phyloP scores from a whole-genome alignment of 2,329 filamentous ascomycete species.

The Stagonosporopsis tanaceti region DNA sequence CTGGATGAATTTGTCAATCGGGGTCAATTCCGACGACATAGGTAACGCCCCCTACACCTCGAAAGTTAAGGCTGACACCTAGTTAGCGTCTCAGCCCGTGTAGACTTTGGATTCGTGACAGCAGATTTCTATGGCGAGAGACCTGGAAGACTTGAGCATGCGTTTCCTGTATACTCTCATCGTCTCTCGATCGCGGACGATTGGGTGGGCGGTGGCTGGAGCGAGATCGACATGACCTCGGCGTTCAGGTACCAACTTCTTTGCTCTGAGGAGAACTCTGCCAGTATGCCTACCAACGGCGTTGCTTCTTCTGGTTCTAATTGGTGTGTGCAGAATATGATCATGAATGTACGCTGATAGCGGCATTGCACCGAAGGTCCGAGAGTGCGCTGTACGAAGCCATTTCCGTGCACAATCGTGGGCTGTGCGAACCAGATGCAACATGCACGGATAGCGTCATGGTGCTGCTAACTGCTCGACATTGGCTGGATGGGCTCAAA shows the following conservation, averaged over 20 bases:
- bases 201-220: not conserved
- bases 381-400: not conserved
- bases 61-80: not conserved
- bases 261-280: not conserved
- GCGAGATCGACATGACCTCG: not conserved
- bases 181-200: not conserved
- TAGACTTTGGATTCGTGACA: not conserved
- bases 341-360: not conserved
- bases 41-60: not conserved
- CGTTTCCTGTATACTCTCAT: not conserved
- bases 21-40: not conserved
- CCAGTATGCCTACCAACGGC: not conserved
- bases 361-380: not conserved
- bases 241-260: not conserved
- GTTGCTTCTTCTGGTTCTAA: not conserved
- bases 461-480: not conserved
- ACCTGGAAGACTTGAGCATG: not conserved
- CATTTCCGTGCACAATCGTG: not conserved
- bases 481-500: not conserved
- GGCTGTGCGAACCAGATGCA: not conserved
- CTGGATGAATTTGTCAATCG: not conserved
- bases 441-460: not conserved
- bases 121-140: not conserved
- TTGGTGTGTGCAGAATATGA: not conserved
- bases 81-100: not conserved